Conservation (phyloP, 192 early-diverging fungal genomes). For the Gamsiella multidivaricata region DNA sequence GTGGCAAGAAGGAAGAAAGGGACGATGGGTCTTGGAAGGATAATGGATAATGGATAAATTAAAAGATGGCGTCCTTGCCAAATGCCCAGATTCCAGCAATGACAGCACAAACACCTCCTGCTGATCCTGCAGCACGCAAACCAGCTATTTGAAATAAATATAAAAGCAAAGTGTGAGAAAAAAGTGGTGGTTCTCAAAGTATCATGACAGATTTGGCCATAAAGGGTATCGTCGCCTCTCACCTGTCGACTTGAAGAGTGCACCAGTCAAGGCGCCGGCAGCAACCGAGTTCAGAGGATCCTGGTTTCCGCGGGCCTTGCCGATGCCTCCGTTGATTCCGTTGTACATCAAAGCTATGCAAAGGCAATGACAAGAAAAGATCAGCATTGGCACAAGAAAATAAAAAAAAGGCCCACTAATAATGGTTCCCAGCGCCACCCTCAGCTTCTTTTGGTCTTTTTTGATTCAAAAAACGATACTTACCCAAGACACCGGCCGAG, state of each 20-base stretch:
- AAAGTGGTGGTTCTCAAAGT: background rate
- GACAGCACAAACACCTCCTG: conserved; percentile 67
- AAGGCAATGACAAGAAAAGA: background rate
- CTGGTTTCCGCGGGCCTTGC: conserved; percentile 67
- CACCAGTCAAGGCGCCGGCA: conserved; percentile 79
- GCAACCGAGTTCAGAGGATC: conserved; percentile 76
- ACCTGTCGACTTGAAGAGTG: conserved; percentile 80
- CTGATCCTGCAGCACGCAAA: conserved; percentile 63
- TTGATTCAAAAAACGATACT: background rate
- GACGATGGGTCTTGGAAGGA: background rate
- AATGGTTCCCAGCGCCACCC: background rate
- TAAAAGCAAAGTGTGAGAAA: background rate
- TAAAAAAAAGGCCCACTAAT: conserved; percentile 10
- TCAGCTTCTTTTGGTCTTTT: background rate
- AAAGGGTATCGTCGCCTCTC: background rate
- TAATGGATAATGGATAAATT: conserved; percentile 22
- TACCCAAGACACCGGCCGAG: conserved; percentile 78
- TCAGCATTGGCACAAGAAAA: background rate
- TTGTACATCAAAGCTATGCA: conserved; percentile 85
- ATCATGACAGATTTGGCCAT: background rate
- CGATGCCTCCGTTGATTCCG: conserved; percentile 75
- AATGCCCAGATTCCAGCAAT: conserved; percentile 67
- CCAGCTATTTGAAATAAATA: conserved; percentile 59
- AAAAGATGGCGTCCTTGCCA: conserved; percentile 50
- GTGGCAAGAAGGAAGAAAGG: background rate